Evolutionary conservation across 768 basidiomycete species (phyloP).

Genomic region (Gloeophyllum trabeum): DNA sequence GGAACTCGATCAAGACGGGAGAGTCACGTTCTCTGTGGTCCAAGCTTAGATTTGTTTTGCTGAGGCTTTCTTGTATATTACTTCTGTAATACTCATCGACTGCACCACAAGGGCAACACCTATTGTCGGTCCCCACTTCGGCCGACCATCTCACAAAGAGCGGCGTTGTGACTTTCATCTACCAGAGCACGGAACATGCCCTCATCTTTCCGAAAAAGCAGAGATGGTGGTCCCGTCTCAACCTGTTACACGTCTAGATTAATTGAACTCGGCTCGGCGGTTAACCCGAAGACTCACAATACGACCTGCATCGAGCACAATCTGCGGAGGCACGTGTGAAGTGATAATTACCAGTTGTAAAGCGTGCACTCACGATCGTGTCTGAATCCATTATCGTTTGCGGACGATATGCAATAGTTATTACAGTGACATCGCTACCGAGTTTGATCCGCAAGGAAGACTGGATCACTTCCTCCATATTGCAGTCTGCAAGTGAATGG

Average conservation of each 20-base stretch:
- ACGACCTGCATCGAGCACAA: slow-evolving; percentile 30
- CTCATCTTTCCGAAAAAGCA: slow-evolving; percentile 38
- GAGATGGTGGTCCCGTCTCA: slow-evolving; percentile 41
- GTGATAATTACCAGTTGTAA: background rate
- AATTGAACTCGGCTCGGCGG: background rate
- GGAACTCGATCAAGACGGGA: background rate
- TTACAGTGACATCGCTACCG: slow-evolving; percentile 30
- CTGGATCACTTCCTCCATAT: slow-evolving; percentile 48
- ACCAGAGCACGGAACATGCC: slow-evolving; percentile 43
- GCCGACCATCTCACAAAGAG: slow-evolving; percentile 29
- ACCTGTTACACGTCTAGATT: slow-evolving; percentile 13
- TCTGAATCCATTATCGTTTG: slow-evolving; percentile 54
- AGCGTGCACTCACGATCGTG: slow-evolving; percentile 29
- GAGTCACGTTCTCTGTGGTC: background rate
- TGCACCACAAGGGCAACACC: too few species aligned
- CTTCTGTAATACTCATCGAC: too few species aligned
- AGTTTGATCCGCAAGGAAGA: slow-evolving; percentile 37
- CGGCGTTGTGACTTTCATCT: slow-evolving; percentile 43
- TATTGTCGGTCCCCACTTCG: background rate
- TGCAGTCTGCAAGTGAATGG: slow-evolving; percentile 28
- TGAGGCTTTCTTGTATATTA: too few species aligned
- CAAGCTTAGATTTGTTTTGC: too few species aligned
- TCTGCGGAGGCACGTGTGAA: slow-evolving; percentile 13
- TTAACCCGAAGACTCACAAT: slow-evolving; percentile 17
- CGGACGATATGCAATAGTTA: slow-evolving; percentile 50